A percentile compares a stretch with the other conserved stretches of the same genome.
Conservation (phyloP, 2,329 filamentous ascomycete genomes). For the Diplodia seriata region DNA sequence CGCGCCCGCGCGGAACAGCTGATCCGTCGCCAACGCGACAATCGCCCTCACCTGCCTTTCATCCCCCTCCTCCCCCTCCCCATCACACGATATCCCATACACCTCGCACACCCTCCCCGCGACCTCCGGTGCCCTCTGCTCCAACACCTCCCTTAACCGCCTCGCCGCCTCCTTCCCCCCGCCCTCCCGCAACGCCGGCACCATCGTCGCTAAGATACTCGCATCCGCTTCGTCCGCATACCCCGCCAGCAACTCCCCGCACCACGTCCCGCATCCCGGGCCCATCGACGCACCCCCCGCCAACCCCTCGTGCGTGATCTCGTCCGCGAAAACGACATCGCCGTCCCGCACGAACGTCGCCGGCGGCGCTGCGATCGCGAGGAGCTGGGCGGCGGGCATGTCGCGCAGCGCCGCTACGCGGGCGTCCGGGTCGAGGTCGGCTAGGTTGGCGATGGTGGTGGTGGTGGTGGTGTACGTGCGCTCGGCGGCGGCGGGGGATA, state of each 20-base stretch:
- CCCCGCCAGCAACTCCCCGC: constrained; percentile 56
- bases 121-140: background rate
- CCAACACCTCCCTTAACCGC: constrained; percentile 43
- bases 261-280: constrained; percentile 50
- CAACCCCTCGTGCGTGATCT: constrained; percentile 31
- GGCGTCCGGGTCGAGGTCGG: constrained; percentile 47
- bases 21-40: background rate
- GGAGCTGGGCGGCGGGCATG: constrained; percentile 51
- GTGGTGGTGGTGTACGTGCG: constrained; percentile 51
- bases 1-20: constrained; percentile 51
- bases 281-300: constrained; percentile 30
- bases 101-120: constrained; percentile 43
- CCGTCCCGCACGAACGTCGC: constrained; percentile 44
- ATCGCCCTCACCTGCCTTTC: background rate
- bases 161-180: constrained; percentile 46
- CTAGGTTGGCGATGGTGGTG: constrained; percentile 51
- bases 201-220: background rate
- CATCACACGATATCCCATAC: constrained; percentile 53
- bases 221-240: constrained; percentile 54
- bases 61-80: constrained; percentile 37
- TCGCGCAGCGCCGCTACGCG: constrained; percentile 52
- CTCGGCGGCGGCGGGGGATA: constrained; percentile 51
- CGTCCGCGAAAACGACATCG: too few relatives aligned
- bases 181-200: background rate
- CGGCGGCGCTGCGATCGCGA: constrained; percentile 48